phyloP scores from a whole-genome alignment of 495 filamentous ascomycete species.

The Penicillium malachiteum region DNA sequence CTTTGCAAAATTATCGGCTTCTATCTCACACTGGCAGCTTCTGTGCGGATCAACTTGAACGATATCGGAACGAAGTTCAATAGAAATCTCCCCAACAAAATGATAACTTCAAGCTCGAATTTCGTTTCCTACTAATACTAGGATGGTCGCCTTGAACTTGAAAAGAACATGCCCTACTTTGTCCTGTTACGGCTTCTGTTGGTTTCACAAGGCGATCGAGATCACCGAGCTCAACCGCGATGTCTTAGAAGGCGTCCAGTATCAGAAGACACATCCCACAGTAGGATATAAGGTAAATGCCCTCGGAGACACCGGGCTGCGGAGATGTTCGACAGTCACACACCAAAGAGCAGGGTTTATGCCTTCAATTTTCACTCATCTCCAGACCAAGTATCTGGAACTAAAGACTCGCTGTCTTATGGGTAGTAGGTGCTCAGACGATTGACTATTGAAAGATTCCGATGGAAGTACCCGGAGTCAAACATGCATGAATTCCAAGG shows the following conservation, averaged over 20 bases:
- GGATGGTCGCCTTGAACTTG: not conserved
- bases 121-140: too few relatives aligned
- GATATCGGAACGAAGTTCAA: too few relatives aligned
- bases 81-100: too few relatives aligned
- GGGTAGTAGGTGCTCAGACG: not conserved
- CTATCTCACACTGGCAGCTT: too few relatives aligned
- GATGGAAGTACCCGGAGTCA: not conserved
- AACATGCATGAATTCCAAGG: conserved; percentile 8
- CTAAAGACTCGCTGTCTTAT: not conserved
- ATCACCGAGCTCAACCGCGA: conserved; percentile 5
- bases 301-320: not conserved
- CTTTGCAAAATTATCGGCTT: too few relatives aligned
- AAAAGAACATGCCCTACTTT: not conserved
- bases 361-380: not conserved
- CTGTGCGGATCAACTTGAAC: too few relatives aligned
- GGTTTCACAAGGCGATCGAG: conserved; percentile 5
- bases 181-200: not conserved
- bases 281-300: not conserved
- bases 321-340: conserved; percentile 5
- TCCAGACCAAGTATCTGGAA: not conserved
- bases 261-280: not conserved
- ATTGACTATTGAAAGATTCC: not conserved
- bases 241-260: conserved; percentile 11
- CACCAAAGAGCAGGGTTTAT: conserved; percentile 10
- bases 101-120: too few relatives aligned